Conservation (phyloP, 2,329 filamentous ascomycete genomes). For the Diaporthe aspalathi region DNA sequence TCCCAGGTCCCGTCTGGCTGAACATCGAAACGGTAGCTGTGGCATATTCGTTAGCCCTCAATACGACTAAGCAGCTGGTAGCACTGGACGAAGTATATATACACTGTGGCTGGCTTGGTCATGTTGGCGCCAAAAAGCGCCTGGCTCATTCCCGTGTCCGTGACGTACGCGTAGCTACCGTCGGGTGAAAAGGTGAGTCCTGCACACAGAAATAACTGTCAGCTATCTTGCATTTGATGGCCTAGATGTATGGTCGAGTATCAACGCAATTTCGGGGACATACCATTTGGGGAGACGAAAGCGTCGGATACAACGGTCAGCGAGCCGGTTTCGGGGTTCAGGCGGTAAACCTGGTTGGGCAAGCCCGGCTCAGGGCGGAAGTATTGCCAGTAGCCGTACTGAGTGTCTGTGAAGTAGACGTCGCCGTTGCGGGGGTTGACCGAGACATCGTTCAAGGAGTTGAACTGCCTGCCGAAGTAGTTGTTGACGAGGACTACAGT, state of each 20-base stretch:
- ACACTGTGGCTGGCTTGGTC: slow-evolving; percentile 56
- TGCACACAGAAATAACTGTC: slow-evolving; percentile 32
- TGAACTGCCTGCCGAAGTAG: slow-evolving; percentile 69
- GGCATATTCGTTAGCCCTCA: slow-evolving; percentile 4
- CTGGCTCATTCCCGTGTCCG: slow-evolving; percentile 64
- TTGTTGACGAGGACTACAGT: slow-evolving; percentile 62
- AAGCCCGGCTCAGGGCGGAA: slow-evolving; percentile 65
- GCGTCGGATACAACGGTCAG: slow-evolving; percentile 68
- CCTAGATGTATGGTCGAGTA: no score
- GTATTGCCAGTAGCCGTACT: slow-evolving; percentile 68
- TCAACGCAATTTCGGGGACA: not conserved
- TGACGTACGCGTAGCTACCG: slow-evolving; percentile 63
- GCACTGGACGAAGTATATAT: slow-evolving; percentile 44
- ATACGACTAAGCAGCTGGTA: no score
- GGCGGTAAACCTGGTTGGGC: slow-evolving; percentile 69
- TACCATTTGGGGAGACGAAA: slow-evolving; percentile 65
- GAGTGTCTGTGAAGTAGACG: slow-evolving; percentile 73
- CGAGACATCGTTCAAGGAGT: slow-evolving; percentile 68
- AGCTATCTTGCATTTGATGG: not conserved
- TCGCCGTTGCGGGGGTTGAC: slow-evolving; percentile 64
- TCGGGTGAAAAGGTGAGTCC: slow-evolving; percentile 67
- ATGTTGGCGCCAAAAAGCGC: slow-evolving; percentile 54
- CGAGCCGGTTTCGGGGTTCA: slow-evolving; percentile 60
- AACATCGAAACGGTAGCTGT: slow-evolving; percentile 60
- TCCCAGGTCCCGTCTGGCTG: slow-evolving; percentile 57